These are phyloP conservation scores for Pseudozyma flocculosa DNA, from an alignment of 1,284 basidiomycete genomes.

Conservation along the genomic window DNA sequence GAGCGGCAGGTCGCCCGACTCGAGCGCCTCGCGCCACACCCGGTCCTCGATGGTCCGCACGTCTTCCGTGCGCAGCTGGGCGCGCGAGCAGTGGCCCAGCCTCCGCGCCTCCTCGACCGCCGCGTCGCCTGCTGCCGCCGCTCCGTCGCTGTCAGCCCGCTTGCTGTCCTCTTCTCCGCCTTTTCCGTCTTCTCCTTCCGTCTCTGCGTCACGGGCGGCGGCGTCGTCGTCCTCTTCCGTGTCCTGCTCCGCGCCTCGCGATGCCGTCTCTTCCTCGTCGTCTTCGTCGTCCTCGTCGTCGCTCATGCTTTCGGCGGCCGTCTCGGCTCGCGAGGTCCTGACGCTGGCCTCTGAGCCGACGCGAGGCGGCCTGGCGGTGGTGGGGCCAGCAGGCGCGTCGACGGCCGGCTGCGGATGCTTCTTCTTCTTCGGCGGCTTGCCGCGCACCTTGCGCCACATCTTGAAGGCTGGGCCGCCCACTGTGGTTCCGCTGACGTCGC, in stretches of 20 bases:
- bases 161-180: too few relatives aligned
- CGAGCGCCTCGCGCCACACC: slow-evolving; percentile 38
- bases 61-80: slow-evolving; percentile 23
- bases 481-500: slow-evolving; percentile 39
- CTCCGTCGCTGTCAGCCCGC: too few relatives aligned
- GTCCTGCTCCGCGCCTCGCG: too few relatives aligned
- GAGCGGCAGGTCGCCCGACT: slow-evolving; percentile 25
- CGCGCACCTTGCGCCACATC: slow-evolving; percentile 40
- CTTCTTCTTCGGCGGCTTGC: slow-evolving; percentile 19
- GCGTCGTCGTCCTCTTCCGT: too few relatives aligned
- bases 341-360: slow-evolving; percentile 11
- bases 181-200: too few relatives aligned
- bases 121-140: too few relatives aligned
- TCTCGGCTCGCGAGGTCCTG: slow-evolving; percentile 27
- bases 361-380: background rate
- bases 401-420: slow-evolving; percentile 2
- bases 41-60: slow-evolving; percentile 31
- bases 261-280: background rate
- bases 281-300: slow-evolving; percentile 4
- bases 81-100: slow-evolving; percentile 12
- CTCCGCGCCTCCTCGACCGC: too few relatives aligned
- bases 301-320: slow-evolving; percentile 14
- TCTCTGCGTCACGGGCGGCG: too few relatives aligned
- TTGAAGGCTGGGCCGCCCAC: slow-evolving; percentile 36
- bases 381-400: background rate